Base-by-base conservation (phyloP, 2,329 filamentous ascomycete species). In the Neonectria neomacrospora region DNA sequence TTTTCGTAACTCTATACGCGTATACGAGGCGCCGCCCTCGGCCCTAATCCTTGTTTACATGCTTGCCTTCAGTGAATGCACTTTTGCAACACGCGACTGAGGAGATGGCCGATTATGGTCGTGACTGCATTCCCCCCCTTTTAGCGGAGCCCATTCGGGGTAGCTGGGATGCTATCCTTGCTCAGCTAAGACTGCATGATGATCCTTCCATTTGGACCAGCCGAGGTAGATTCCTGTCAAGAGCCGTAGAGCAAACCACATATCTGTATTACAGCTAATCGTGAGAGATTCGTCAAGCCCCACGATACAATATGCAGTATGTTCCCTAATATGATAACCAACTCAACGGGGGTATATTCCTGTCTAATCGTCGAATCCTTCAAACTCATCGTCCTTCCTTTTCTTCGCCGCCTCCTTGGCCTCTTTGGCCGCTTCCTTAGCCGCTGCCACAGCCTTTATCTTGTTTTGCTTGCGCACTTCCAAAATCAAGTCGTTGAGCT, bases 401-500 rank as follows among this genome's bases (percentile, higher is more conserved):
- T 76, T 75, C 57, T 78, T 76, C 3, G 75, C 74, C 44, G 67
- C 71, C 5, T 60, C 54, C 45, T 34, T 66, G 7, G 58, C 69
- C 12, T 65, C 50, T 73, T 77, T 62, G 18, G 62, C 69, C 70
- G 45, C 67, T 12, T 57, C 70, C 16, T 64, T 51, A 10, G 37
- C 66, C 7, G 59, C 71, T 8, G 66, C 54, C 73, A 76, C 64
- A 23, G 60, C 69, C 70, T 83, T 84, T 59, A 77, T 80, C 56
- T 77, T 70, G 67, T 89, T 91, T 77, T 85, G 80, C 73, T 76
- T 80, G 71, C 89, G 83, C n/a, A 94, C 84, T 73, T 89, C 79
- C 23, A 83, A 81, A 52, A 94, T 83, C 81, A 94, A 80, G 11
- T 83, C 80, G 68, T 91, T 82, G 12, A 93, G 83, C 75, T 91